These are phyloP conservation scores for Chlorociboria aeruginascens DNA, from an alignment of 495 filamentous ascomycete genomes.

Conservation along the genomic window DNA sequence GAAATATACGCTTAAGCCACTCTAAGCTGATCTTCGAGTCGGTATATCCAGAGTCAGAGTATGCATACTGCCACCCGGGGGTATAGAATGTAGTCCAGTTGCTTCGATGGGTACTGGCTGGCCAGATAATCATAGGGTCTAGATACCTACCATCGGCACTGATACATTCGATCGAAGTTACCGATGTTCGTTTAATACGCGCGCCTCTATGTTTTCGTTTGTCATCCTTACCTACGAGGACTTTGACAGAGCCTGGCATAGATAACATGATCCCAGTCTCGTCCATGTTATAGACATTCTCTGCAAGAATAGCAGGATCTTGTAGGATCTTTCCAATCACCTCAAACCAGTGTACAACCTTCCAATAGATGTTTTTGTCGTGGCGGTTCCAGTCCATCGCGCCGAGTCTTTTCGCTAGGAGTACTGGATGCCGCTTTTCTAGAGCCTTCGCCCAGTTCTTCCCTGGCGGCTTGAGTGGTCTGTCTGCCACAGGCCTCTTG, in stretches of 20 bases:
- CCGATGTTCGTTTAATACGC: conserved; percentile 8
- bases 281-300: conserved; percentile 23
- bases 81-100: conserved; percentile 22
- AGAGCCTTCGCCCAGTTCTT: conserved; percentile 1
- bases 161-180: conserved; percentile 25
- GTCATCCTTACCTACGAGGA: neutral
- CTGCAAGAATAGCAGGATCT: conserved; percentile 6
- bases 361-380: too few relatives aligned
- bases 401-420: neutral
- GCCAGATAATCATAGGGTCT: conserved; percentile 25
- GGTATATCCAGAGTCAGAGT: conserved; percentile 16
- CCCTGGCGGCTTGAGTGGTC: neutral
- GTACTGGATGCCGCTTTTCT: conserved; percentile 2
- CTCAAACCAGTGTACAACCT: conserved; percentile 10
- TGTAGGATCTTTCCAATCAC: conserved; percentile 14
- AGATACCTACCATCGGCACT: conserved; percentile 12
- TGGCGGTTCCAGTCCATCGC: conserved; percentile 7
- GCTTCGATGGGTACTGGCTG: conserved; percentile 20
- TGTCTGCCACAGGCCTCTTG: neutral
- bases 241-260: neutral
- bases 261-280: too few relatives aligned
- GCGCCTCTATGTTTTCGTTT: conserved; percentile 5
- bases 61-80: conserved; percentile 19
- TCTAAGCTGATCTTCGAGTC: conserved; percentile 25
- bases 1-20: conserved; percentile 17